Conservation (phyloP, 345 rosid genomes). For the Heritiera littoralis region DNA sequence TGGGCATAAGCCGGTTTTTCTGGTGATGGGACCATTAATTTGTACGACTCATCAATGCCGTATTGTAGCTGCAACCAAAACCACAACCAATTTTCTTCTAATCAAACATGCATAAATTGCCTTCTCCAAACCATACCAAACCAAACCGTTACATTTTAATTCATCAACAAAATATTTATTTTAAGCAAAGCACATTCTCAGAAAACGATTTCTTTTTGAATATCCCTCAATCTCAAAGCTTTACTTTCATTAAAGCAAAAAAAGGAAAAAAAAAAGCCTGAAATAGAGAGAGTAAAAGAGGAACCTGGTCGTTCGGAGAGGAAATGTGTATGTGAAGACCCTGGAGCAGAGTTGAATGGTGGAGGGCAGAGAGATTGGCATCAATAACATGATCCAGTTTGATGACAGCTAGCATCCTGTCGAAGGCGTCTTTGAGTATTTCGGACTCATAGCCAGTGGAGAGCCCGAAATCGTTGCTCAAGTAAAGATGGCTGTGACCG, state of each 20-base stretch:
- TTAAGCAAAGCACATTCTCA: too few relatives aligned
- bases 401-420: slow-evolving; percentile 49
- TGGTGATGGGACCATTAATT: slow-evolving; percentile 47
- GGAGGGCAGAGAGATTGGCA: slow-evolving; percentile 33
- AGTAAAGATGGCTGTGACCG: slow-evolving; percentile 39
- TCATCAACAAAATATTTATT: too few relatives aligned
- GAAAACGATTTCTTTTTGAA: background rate
- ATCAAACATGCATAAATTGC: too few relatives aligned
- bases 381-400: slow-evolving; percentile 42
- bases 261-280: background rate
- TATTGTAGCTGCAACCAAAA: slow-evolving; percentile 53
- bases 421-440: slow-evolving; percentile 54
- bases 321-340: slow-evolving; percentile 46
- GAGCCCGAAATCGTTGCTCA: slow-evolving; percentile 44
- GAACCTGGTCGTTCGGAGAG: slow-evolving; percentile 51
- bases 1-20: slow-evolving; percentile 47
- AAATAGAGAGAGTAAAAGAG: background rate
- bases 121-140: too few relatives aligned
- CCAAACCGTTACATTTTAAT: too few relatives aligned
- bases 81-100: background rate
- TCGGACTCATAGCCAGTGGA: slow-evolving; percentile 33
- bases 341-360: slow-evolving; percentile 37
- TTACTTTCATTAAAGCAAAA: background rate
- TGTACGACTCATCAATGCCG: slow-evolving; percentile 69
- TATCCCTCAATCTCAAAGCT: background rate